A percentile compares a stretch with the other conserved stretches of the same genome.
Evolutionary conservation across 352 stramenopile species (phyloP).

Genomic region (Pythium volutum): DNA sequence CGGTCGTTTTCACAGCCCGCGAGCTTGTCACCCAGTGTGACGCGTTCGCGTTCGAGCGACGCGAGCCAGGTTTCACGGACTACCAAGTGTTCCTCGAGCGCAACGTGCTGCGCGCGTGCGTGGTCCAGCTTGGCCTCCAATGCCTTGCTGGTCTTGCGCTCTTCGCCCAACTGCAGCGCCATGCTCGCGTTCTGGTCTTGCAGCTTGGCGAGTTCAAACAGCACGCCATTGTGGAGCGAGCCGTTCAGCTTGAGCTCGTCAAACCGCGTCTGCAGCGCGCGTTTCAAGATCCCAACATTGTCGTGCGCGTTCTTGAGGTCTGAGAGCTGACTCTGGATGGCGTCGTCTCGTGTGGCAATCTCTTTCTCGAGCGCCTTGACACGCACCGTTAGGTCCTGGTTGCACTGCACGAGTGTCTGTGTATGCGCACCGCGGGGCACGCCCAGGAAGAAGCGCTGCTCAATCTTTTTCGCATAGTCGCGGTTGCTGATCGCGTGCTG

Average conservation of each 20-base stretch:
- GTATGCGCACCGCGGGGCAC: slow-evolving; percentile 43
- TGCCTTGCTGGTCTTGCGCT: slow-evolving; percentile 38
- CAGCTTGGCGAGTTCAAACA: slow-evolving; percentile 72
- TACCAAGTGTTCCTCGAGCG: slow-evolving; percentile 51
- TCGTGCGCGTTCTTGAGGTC: slow-evolving; percentile 39
- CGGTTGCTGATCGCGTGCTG: slow-evolving; percentile 77
- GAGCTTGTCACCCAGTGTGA: slow-evolving; percentile 42
- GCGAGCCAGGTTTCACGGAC: slow-evolving; percentile 50
- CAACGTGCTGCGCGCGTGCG: slow-evolving; percentile 29
- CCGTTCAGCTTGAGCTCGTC: slow-evolving; percentile 67
- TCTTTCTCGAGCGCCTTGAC: slow-evolving; percentile 43
- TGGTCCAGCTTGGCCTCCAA: slow-evolving; percentile 33
- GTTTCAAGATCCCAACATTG: slow-evolving; percentile 68
- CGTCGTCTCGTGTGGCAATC: slow-evolving; percentile 26
- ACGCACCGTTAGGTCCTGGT: slow-evolving; percentile 45
- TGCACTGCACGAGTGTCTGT: slow-evolving; percentile 60
- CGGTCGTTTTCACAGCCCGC: slow-evolving; percentile 35
- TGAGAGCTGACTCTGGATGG: slow-evolving; percentile 21
- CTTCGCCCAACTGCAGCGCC: slow-evolving; percentile 56
- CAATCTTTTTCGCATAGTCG: slow-evolving; percentile 84
- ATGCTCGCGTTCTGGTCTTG: slow-evolving; percentile 65
- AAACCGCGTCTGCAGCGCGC: slow-evolving; percentile 65
- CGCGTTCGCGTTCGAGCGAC: slow-evolving; percentile 55
- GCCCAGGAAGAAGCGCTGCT: slow-evolving; percentile 79
- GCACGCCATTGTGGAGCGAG: slow-evolving; percentile 64